phyloP scores from a whole-genome alignment of 2,329 filamentous ascomycete species.

The Pseudocercospora crystallina region DNA sequence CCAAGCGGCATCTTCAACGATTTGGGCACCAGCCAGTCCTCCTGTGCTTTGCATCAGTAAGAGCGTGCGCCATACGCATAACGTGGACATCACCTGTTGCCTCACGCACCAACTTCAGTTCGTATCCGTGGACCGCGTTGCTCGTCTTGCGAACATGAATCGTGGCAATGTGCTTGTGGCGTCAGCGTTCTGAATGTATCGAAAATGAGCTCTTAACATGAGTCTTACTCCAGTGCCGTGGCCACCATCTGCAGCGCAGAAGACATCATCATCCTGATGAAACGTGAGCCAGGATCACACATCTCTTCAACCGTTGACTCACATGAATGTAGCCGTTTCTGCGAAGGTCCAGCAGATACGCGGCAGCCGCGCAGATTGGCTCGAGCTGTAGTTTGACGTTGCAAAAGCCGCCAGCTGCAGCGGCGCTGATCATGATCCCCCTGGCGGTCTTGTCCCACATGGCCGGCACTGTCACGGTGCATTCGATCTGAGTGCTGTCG shows the following conservation, averaged over 20 bases:
- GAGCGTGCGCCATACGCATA: too few species aligned
- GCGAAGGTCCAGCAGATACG: neutral
- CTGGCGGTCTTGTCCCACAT: neutral
- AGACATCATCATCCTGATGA: neutral
- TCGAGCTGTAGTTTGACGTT: neutral
- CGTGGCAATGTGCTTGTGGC: too few species aligned
- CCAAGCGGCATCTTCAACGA: neutral
- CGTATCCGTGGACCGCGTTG: too few species aligned
- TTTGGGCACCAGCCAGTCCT: neutral
- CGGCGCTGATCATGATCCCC: neutral
- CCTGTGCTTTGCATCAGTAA: too few species aligned
- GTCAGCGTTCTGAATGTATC: too few species aligned
- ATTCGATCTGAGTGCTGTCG: neutral
- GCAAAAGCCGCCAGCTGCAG: neutral
- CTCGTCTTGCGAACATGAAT: too few species aligned
- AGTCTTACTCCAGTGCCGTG: neutral
- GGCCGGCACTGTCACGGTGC: neutral
- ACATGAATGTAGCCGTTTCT: too few species aligned
- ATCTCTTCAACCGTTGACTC: too few species aligned
- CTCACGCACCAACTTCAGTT: too few species aligned
- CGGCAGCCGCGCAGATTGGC: neutral
- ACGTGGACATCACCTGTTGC: too few species aligned
- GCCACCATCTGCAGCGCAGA: constrained; percentile 1
- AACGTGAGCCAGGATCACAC: too few species aligned
- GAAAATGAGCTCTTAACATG: neutral